Percentiles rank a stretch among this genome's conserved stretches.
Conservation (phyloP, 2,329 filamentous ascomycete genomes). For the Epichloe aotearoae region DNA sequence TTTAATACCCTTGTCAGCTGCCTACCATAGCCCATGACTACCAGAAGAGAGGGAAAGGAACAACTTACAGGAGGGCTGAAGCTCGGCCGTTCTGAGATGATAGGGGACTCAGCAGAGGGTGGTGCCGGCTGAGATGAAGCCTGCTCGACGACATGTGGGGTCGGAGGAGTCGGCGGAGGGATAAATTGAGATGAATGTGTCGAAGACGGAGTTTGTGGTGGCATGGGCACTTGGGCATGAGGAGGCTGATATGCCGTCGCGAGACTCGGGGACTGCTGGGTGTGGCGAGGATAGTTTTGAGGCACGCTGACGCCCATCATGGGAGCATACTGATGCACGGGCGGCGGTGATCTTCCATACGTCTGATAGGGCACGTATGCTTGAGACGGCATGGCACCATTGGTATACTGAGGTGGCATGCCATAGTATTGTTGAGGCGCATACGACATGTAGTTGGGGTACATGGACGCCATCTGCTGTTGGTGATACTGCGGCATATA, state of each 20-base stretch:
- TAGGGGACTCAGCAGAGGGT: constrained; percentile 2
- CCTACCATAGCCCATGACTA: neutral
- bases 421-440: constrained; percentile 33
- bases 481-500: constrained; percentile 25
- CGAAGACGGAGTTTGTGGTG: constrained; percentile 39
- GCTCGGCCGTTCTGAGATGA: constrained; percentile 12
- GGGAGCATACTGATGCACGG: constrained; percentile 42
- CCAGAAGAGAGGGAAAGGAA: neutral
- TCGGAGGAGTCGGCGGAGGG: constrained; percentile 33
- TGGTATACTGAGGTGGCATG: constrained; percentile 48
- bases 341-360: constrained; percentile 35
- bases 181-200: constrained; percentile 32
- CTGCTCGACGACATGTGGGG: constrained; percentile 25
- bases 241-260: constrained; percentile 45
- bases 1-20: neutral
- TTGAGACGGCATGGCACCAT: constrained; percentile 29
- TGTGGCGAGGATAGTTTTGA: constrained; percentile 34
- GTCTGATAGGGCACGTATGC: constrained; percentile 36
- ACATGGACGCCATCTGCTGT: constrained; percentile 30
- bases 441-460: constrained; percentile 39
- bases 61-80: constrained; percentile 40
- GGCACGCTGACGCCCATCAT: constrained; percentile 33
- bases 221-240: constrained; percentile 27
- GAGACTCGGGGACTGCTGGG: constrained; percentile 38
- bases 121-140: constrained; percentile 9